Evolutionary conservation across 306 rosid genomes (phyloP).

Genomic region (Malus fusca): DNA sequence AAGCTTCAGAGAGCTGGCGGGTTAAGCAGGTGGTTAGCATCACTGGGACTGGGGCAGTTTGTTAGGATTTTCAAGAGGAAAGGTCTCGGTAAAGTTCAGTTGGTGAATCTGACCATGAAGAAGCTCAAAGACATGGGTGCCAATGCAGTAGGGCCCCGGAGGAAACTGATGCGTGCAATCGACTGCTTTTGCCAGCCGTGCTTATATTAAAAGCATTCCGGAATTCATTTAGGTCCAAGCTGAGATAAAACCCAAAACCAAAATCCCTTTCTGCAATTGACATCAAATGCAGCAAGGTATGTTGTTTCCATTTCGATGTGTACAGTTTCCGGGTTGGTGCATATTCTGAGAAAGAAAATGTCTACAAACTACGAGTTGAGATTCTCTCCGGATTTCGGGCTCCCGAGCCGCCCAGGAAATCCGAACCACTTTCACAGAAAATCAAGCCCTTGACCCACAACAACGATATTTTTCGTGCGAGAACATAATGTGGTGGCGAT

Average conservation of each 20-base stretch:
- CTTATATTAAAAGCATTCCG: conserved; percentile 39
- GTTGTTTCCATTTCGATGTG: neutral
- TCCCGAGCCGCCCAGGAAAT: no score
- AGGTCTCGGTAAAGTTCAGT: conserved; percentile 56
- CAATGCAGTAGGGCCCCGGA: conserved; percentile 88
- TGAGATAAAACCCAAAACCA: neutral
- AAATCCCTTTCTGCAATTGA: neutral
- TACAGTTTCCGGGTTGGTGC: neutral
- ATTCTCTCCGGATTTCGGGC: no score
- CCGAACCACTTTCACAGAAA: no score
- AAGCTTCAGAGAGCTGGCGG: conserved; percentile 87
- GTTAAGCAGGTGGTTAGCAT: conserved; percentile 64
- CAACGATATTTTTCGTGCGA: neutral
- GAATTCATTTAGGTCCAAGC: conserved; percentile 10
- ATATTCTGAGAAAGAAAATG: neutral
- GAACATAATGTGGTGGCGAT: neutral
- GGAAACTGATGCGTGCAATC: conserved; percentile 89
- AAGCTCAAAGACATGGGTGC: conserved; percentile 97
- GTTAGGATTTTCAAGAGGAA: conserved; percentile 63
- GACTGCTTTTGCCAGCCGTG: conserved; percentile 85
- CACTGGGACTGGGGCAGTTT: conserved; percentile 75
- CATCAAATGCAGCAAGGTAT: neutral
- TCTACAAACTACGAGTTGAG: neutral
- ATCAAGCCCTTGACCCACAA: no score
- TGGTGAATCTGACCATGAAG: conserved; percentile 78